A percentile compares a stretch with the other conserved stretches of the same genome.
phyloP scores from a whole-genome alignment of 306 rosid genomes.

The Castanea mollissima region DNA sequence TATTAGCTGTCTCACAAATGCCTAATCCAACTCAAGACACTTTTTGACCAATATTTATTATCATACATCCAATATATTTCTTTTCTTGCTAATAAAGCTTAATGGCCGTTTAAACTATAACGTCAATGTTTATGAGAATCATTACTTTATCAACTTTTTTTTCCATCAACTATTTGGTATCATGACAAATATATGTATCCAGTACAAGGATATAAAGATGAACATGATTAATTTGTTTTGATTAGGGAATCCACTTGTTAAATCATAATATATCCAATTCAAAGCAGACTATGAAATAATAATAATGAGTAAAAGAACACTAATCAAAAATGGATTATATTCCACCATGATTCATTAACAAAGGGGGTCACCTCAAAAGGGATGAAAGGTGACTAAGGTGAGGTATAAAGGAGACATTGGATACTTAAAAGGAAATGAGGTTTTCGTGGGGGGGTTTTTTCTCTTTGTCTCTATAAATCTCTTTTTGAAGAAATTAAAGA shows the following conservation, averaged over 20 bases:
- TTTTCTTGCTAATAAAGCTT: background rate
- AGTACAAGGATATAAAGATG: background rate
- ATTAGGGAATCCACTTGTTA: background rate
- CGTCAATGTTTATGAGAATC: background rate
- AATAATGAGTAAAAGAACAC: conserved; percentile 31
- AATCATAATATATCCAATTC: background rate
- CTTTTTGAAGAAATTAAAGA: conserved; percentile 40
- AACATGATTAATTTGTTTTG: background rate
- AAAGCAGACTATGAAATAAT: conserved; percentile 25
- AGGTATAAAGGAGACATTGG: conserved; percentile 72
- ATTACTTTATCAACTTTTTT: background rate
- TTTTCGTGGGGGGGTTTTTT: conserved; percentile 68
- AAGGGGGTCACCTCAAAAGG: conserved; percentile 73
- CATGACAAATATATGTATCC: background rate
- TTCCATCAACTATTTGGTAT: background rate
- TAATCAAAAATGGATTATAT: background rate
- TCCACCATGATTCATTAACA: conserved; percentile 31
- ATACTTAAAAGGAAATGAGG: conserved; percentile 70
- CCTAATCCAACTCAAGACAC: too few relatives aligned
- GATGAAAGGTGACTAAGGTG: conserved; percentile 55
- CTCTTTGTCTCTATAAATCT: conserved; percentile 60
- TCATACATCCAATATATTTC: background rate
- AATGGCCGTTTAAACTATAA: background rate
- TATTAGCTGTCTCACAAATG: too few relatives aligned
- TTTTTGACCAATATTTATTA: too few relatives aligned